These are phyloP conservation scores for Suhomyces sp. DNA, from an alignment of 805 yeast genomes.

Conservation along the genomic window DNA sequence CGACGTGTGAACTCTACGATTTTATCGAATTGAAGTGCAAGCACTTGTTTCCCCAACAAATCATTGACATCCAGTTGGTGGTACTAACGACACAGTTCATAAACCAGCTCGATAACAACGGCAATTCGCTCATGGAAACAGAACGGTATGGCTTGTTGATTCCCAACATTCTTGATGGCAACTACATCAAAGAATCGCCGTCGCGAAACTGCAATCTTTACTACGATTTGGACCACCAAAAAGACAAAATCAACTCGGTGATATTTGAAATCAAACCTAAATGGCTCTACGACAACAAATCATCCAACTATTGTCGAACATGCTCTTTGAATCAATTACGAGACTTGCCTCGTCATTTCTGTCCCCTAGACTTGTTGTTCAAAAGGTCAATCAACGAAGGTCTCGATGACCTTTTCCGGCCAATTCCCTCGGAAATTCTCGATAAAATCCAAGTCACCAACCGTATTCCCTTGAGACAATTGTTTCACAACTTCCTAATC, in stretches of 20 bases:
- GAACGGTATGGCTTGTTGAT: slow-evolving; percentile 45
- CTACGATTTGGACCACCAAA: slow-evolving; percentile 9
- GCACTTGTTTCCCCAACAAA: slow-evolving; percentile 27
- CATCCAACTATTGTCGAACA: slow-evolving; percentile 50
- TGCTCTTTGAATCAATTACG: slow-evolving; percentile 49
- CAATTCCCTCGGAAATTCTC: slow-evolving; percentile 19
- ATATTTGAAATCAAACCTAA: slow-evolving; percentile 59
- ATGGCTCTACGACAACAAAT: slow-evolving; percentile 51
- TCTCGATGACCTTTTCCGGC: slow-evolving; percentile 27
- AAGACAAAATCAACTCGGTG: slow-evolving; percentile 8
- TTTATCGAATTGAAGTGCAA: slow-evolving; percentile 37
- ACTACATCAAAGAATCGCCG: slow-evolving; percentile 23
- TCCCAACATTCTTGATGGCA: slow-evolving; percentile 39
- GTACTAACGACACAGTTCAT: slow-evolving; percentile 31
- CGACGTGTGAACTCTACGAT: slow-evolving; percentile 40
- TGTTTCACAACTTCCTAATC: slow-evolving; percentile 33
- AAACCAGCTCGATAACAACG: slow-evolving; percentile 23
- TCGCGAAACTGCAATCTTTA: slow-evolving; percentile 38
- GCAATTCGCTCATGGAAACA: slow-evolving; percentile 28
- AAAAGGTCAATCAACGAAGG: slow-evolving; percentile 32
- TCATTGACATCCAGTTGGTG: slow-evolving; percentile 32
- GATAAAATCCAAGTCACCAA: slow-evolving; percentile 18
- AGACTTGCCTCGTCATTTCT: slow-evolving; percentile 36
- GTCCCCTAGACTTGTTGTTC: slow-evolving; percentile 45
- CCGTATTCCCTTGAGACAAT: slow-evolving; percentile 31